Conservation (phyloP, 129 eudicot species). For the Saussurea involucrata region DNA sequence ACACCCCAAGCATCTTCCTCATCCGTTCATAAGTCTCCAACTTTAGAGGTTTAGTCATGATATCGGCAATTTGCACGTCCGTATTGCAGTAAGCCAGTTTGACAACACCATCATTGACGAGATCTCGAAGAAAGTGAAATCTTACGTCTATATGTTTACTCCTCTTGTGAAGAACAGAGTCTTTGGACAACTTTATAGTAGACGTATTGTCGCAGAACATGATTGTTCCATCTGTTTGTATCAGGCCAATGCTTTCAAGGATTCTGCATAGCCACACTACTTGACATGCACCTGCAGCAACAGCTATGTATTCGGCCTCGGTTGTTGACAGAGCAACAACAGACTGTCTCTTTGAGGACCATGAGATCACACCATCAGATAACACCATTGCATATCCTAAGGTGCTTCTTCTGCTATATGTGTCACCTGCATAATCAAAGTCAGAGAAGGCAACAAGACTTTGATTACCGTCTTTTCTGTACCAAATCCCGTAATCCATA, state of each 20-base stretch:
- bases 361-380: not conserved
- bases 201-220: not conserved
- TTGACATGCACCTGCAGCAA: not conserved
- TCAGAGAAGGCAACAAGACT: not conserved
- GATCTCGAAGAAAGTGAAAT: not conserved
- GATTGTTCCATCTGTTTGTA: not conserved
- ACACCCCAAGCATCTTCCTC: not conserved
- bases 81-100: no score
- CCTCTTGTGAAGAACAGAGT: not conserved
- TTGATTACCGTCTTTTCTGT: not conserved
- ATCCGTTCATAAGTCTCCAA: not conserved
- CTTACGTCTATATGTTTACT: not conserved
- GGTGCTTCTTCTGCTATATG: not conserved
- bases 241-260: not conserved
- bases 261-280: not conserved
- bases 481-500: not conserved
- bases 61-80: not conserved
- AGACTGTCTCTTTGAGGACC: not conserved
- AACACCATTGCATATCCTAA: not conserved
- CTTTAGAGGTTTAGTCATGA: not conserved
- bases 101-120: not conserved
- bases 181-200: not conserved
- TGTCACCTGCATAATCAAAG: not conserved
- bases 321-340: not conserved
- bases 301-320: not conserved